Conservation (phyloP, 257 asterid species). For the Solanum medicagineum region DNA sequence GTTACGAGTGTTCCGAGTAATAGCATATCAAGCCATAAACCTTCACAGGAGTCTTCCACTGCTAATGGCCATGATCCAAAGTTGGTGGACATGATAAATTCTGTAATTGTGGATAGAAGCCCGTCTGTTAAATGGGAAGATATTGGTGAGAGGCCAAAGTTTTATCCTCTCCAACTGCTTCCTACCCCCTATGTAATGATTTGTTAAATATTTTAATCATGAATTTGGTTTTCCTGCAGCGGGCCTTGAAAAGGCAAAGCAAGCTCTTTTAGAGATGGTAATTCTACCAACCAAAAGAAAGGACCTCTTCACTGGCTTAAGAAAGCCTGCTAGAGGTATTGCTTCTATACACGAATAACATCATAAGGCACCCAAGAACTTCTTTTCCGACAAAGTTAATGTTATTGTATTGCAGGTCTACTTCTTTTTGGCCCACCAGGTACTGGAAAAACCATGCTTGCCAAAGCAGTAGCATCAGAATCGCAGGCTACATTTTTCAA, state of each 20-base stretch:
- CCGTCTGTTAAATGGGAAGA: conserved; percentile 99
- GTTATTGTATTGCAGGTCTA: conserved; percentile 44
- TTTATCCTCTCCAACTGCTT: background rate
- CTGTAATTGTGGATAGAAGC: conserved; percentile 75
- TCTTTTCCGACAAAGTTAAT: background rate
- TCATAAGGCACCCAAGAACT: background rate
- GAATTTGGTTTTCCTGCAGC: conserved; percentile 37
- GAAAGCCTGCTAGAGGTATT: conserved; percentile 92
- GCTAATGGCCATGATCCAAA: conserved; percentile 62
- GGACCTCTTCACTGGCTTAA: conserved; percentile 94
- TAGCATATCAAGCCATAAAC: conserved; percentile 19
- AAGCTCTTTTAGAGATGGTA: conserved; percentile 90
- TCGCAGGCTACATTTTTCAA: conserved; percentile 92
- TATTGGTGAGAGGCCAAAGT: conserved; percentile 51
- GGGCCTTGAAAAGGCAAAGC: conserved; percentile 97
- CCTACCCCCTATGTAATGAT: background rate
- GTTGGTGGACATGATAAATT: conserved; percentile 83
- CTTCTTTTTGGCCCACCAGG: conserved; percentile 99
- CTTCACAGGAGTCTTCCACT: conserved; percentile 34
- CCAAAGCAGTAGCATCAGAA: conserved; percentile 99
- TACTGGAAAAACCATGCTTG: conserved; percentile 98
- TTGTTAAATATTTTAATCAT: background rate
- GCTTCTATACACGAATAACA: background rate
- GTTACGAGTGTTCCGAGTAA: conserved; percentile 25
- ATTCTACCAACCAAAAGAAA: conserved; percentile 88